Percentiles rank a stretch among this genome's conserved stretches.
phyloP scores from a whole-genome alignment of 768 basidiomycete genomes.

The Tricholoma saponaceum region DNA sequence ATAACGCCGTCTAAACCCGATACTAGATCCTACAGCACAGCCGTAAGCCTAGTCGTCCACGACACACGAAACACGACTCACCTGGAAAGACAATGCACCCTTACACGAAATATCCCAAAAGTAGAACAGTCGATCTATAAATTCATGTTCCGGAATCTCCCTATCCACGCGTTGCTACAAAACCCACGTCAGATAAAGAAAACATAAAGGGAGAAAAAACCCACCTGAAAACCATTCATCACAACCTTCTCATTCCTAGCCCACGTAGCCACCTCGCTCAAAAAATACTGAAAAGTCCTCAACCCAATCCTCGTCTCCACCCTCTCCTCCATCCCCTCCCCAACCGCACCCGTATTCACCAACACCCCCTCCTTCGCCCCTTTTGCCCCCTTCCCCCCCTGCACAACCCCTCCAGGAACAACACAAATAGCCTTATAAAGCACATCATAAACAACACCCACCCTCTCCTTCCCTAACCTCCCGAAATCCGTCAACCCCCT shows the following conservation, averaged over 20 bases:
- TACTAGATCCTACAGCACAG: conserved; percentile 71
- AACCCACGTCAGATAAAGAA: conserved; percentile 5
- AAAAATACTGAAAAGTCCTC: conserved; percentile 80
- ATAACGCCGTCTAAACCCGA: conserved; percentile 87
- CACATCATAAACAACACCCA: conserved; percentile 88
- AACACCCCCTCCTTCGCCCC: conserved; percentile 24
- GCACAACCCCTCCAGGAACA: conserved; percentile 45
- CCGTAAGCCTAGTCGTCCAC: too few relatives aligned
- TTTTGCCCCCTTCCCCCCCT: neutral
- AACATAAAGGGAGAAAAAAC: conserved; percentile 3
- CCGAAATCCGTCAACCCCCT: conserved; percentile 80
- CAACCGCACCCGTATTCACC: conserved; percentile 37
- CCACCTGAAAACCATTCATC: conserved; percentile 85
- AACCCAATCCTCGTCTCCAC: conserved; percentile 89
- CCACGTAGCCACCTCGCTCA: conserved; percentile 94
- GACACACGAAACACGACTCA: too few relatives aligned
- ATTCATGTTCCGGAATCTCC: conserved; percentile 91
- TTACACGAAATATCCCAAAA: conserved; percentile 86
- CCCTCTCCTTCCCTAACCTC: conserved; percentile 83
- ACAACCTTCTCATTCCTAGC: conserved; percentile 92
- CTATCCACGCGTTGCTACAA: conserved; percentile 83
- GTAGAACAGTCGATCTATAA: conserved; percentile 90
- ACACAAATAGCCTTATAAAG: conserved; percentile 82
- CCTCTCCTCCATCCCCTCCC: conserved; percentile 63
- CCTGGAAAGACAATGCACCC: conserved; percentile 90